These are phyloP conservation scores for Prunus mira DNA, from an alignment of 306 rosid species.

Conservation along the genomic window DNA sequence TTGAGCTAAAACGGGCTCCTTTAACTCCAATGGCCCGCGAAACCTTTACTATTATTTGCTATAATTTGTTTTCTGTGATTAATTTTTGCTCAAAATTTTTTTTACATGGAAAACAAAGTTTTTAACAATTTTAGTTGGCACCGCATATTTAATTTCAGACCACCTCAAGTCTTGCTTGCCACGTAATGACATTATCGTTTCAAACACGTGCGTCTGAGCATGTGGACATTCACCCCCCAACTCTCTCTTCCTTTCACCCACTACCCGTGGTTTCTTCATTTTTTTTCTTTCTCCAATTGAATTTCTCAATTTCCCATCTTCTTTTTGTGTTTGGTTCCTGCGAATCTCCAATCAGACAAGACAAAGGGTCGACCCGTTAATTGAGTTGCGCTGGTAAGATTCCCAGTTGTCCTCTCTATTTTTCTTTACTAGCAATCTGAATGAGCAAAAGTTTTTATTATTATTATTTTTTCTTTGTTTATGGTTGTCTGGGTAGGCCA, in stretches of 20 bases:
- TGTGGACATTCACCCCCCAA: slow-evolving; percentile 16
- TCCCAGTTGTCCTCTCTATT: slow-evolving; percentile 8
- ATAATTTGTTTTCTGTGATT: neutral
- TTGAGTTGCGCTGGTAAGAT: neutral
- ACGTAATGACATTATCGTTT: neutral
- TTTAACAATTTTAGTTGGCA: neutral
- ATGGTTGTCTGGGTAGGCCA: slow-evolving; percentile 20
- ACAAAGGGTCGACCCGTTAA: slow-evolving; percentile 7
- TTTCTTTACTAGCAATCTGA: neutral
- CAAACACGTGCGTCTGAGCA: slow-evolving; percentile 26
- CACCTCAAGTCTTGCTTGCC: slow-evolving; percentile 9
- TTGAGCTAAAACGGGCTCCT: neutral
- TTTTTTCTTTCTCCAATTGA: neutral
- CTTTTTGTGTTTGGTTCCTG: slow-evolving; percentile 20
- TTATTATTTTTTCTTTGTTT: neutral
- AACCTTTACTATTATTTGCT: neutral
- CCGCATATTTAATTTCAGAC: neutral
- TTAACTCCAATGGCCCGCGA: neutral
- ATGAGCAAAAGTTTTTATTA: neutral
- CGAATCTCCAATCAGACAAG: slow-evolving; percentile 19
- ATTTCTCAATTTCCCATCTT: neutral
- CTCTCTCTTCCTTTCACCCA: neutral
- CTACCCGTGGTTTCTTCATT: neutral
- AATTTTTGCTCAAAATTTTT: neutral
- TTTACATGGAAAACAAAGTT: no score